Base-by-base conservation (phyloP, 495 filamentous ascomycete genomes). In the Tuber calosporum region DNA sequence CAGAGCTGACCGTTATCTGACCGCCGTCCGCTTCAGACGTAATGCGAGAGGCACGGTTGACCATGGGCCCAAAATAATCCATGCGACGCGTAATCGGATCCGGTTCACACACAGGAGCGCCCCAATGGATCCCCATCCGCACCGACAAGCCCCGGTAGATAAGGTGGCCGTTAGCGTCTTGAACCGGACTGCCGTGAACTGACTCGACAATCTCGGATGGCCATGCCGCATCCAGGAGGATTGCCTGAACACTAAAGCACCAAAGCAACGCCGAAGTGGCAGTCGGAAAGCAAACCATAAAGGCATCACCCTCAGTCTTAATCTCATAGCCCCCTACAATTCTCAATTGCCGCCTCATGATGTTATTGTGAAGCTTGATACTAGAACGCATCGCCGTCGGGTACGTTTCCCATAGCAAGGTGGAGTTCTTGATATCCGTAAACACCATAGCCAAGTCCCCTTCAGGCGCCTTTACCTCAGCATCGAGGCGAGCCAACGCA, bases 51-150 rank as follows among this genome's bases (percentile, higher is more conserved):
- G 95, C 93, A 74, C 94, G 92, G 83, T 99, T 99, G 75, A 99
- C 95, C 93, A 99, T 98, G 1, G 96, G 95, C 13, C 95, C 95
- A 82, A 97, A 98, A 83, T 99, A 99, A 81, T 99, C 95, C 95
- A 99, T 99, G 58, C 95, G 93, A 68, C 93, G 89, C 15, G 95
- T 99, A 8, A 99, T 92, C 0, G 95, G 94, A 82, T 99, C 95
- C 42, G 90, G 90, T 81, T 98, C 95, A 78, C 92, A 96, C 71
- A 99, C 93, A 40, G 96, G 95, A 66, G 90, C 88, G 70, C 95
- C 95, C 89, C 90, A 98, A 81, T 99, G 95, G 66, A 94, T 90
- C 74, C 95, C 95, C 96, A 99, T 99, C 69, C 95, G 89, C 53
- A 99, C 95, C 37, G 93, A 97, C 72, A 99, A 82, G 42, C 95